phyloP scores from a whole-genome alignment of 2,329 filamentous ascomycete species.

The Hortaea werneckii region DNA sequence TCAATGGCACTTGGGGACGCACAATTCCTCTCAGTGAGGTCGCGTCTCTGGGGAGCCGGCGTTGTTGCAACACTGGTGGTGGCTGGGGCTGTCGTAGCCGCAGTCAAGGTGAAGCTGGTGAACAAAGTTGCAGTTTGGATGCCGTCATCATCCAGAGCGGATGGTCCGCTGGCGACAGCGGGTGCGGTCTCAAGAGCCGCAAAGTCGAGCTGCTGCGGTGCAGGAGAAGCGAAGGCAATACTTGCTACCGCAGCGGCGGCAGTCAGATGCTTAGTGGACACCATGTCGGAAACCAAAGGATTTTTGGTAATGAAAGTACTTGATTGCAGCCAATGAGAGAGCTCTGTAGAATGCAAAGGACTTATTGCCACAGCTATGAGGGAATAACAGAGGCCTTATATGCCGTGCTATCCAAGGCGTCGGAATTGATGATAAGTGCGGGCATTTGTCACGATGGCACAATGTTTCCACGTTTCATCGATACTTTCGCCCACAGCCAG shows the following conservation, averaged over 20 bases:
- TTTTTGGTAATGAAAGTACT: too few species aligned
- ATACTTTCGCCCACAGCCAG: too few species aligned
- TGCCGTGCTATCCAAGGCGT: too few species aligned
- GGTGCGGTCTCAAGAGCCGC: slow-evolving; percentile 10
- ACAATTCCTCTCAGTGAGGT: neutral
- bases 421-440: too few species aligned
- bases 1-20: neutral
- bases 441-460: too few species aligned
- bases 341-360: too few species aligned
- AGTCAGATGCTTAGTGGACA: neutral
- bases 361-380: too few species aligned
- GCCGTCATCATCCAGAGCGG: slow-evolving; percentile 4
- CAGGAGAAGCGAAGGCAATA: neutral
- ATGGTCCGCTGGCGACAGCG: slow-evolving; percentile 11
- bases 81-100: slow-evolving; percentile 6
- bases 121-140: slow-evolving; percentile 9
- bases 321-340: too few species aligned
- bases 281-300: neutral
- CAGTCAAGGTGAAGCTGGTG: slow-evolving; percentile 8
- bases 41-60: neutral
- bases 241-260: neutral
- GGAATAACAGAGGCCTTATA: too few species aligned
- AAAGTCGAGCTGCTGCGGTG: slow-evolving; percentile 7
- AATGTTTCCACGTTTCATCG: too few species aligned
- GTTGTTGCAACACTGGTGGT: slow-evolving; percentile 8